Conservation (phyloP, 768 basidiomycete genomes). For the Filobasidium floriforme region DNA sequence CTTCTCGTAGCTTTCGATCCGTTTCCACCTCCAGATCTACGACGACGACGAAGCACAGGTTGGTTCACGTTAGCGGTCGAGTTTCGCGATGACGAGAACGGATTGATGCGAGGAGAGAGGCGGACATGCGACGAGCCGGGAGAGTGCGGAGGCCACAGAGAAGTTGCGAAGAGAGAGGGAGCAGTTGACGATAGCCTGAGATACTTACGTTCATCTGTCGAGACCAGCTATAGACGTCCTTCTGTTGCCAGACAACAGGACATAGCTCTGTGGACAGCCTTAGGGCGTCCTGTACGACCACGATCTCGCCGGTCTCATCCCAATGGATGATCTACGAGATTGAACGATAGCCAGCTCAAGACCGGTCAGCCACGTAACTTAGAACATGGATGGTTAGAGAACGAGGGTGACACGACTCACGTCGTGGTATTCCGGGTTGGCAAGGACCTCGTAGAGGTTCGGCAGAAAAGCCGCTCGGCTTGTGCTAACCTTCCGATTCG, state of each 20-base stretch:
- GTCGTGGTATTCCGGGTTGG: background rate
- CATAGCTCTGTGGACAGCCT: background rate
- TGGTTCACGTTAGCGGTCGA: no score
- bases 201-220: constrained; percentile 3
- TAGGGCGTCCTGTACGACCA: background rate
- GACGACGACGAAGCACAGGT: no score
- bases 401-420: background rate
- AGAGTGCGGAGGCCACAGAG: no score
- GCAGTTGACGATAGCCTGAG: background rate
- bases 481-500: background rate
- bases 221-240: background rate
- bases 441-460: background rate
- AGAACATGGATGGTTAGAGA: background rate
- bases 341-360: background rate
- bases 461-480: background rate
- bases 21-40: constrained; percentile 2
- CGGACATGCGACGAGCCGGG: no score
- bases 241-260: background rate
- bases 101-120: no score
- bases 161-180: background rate
- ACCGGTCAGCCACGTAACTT: background rate
- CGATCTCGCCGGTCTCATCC: background rate
- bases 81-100: no score
- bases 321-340: background rate
- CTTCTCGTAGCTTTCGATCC: background rate